Conservation (phyloP, 1,284 basidiomycete species). For the Earliella scabrosa region DNA sequence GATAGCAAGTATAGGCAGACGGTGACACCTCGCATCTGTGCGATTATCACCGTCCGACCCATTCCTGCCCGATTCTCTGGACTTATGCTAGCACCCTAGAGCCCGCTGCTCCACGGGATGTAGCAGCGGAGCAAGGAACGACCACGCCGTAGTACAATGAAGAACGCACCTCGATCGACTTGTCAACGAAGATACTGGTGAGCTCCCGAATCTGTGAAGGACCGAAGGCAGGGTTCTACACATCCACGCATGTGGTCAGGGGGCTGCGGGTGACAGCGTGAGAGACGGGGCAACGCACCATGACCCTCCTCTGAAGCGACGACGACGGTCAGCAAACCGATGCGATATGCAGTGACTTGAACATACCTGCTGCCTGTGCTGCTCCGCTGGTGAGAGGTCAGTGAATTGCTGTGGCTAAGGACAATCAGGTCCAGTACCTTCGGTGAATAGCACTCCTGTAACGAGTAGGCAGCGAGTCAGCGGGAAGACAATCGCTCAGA, state of each 20-base stretch:
- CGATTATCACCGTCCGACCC: too few species aligned
- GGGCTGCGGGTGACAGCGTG: not conserved
- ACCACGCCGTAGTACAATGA: not conserved
- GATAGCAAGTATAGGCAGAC: too few species aligned
- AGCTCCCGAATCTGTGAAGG: constrained; percentile 55
- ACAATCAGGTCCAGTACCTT: too few species aligned
- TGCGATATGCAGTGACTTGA: too few species aligned
- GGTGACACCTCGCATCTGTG: too few species aligned
- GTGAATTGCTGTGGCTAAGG: too few species aligned
- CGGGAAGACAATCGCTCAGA: not conserved
- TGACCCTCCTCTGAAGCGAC: constrained; percentile 13
- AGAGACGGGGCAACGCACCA: constrained; percentile 4
- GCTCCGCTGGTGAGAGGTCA: constrained; percentile 1
- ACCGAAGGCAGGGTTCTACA: constrained; percentile 62
- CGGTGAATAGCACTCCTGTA: constrained; percentile 14
- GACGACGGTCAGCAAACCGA: not conserved
- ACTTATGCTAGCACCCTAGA: too few species aligned
- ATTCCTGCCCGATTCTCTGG: too few species aligned
- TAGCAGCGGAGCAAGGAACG: not conserved
- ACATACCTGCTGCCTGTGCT: constrained; percentile 21
- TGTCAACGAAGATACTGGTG: constrained; percentile 58
- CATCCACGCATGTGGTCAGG: too few species aligned
- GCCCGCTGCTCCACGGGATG: too few species aligned
- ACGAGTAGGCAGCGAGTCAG: not conserved
- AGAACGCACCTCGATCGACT: constrained; percentile 37